Percentiles rank a stretch among this genome's conserved stretches.
Evolutionary conservation across 2,329 filamentous ascomycete genomes (phyloP).

Genomic region (Cercospora nicotianae): DNA sequence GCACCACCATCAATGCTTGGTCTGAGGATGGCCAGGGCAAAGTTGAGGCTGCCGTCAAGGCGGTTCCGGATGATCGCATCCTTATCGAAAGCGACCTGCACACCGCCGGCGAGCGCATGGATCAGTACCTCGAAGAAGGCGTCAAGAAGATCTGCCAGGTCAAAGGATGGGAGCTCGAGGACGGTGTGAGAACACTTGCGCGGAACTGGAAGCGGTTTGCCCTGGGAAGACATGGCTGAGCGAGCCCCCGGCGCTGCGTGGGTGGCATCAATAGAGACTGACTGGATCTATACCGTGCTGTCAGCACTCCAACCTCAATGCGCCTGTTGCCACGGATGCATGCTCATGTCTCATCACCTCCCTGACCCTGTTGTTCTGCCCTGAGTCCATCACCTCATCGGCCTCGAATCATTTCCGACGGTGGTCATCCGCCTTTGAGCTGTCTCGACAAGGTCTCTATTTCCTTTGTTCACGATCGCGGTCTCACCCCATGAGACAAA

Average conservation of each 20-base stretch:
- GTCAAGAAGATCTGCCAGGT: conserved; percentile 73
- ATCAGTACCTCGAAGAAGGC: conserved; percentile 71
- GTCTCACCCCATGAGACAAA: neutral
- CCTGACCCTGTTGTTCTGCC: neutral
- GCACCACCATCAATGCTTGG: conserved; percentile 70
- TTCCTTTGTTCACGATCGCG: neutral
- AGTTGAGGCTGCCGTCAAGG: conserved; percentile 66
- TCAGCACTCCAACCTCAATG: neutral
- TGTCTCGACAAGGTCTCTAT: neutral
- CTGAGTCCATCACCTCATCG: neutral
- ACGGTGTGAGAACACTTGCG: conserved; percentile 67
- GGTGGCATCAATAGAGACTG: neutral
- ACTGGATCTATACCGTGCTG: neutral
- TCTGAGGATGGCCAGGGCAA: conserved; percentile 48
- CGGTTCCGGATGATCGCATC: conserved; percentile 73
- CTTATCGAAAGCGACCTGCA: conserved; percentile 91
- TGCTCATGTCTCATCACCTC: neutral
- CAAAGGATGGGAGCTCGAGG: conserved; percentile 73
- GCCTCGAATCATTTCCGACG: neutral
- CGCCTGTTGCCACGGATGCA: neutral
- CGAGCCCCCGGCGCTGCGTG: neutral
- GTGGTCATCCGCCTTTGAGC: neutral
- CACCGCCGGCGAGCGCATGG: conserved; percentile 77
- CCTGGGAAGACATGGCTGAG: conserved; percentile 52
- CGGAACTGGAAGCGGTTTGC: conserved; percentile 78